These are phyloP conservation scores for Actinomortierella wolfii DNA, from an alignment of 371 early-diverging fungal genomes.

Conservation along the genomic window DNA sequence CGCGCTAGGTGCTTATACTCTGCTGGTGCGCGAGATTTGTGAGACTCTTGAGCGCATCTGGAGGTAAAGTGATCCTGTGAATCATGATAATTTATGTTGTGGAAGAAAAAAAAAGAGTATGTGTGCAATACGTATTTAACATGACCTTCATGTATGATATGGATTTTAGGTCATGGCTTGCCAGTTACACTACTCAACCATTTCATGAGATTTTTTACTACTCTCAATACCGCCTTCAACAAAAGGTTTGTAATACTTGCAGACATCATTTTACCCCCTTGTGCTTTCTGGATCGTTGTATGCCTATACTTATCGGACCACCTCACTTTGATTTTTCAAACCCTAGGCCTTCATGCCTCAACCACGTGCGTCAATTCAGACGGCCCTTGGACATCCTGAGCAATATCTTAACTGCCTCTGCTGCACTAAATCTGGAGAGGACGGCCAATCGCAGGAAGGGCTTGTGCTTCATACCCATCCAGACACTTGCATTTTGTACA, in stretches of 20 bases:
- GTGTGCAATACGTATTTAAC: conserved; percentile 4
- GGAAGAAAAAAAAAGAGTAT: no score
- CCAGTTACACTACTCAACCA: conserved; percentile 60
- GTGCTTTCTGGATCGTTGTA: background rate
- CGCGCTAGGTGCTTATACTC: conserved; percentile 27
- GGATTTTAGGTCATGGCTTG: conserved; percentile 50
- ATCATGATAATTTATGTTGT: no score
- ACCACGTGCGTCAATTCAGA: conserved; percentile 82
- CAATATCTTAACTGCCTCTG: conserved; percentile 81
- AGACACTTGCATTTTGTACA: conserved; percentile 86
- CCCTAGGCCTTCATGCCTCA: conserved; percentile 79
- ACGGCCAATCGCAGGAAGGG: conserved; percentile 40
- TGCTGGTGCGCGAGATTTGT: conserved; percentile 55
- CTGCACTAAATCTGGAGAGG: conserved; percentile 50
- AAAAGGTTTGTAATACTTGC: conserved; percentile 55
- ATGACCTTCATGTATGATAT: background rate
- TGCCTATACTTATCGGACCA: background rate
- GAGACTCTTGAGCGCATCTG: conserved; percentile 49
- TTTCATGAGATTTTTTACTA: conserved; percentile 81
- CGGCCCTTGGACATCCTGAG: conserved; percentile 76
- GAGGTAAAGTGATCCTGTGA: conserved; percentile 52
- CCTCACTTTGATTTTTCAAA: background rate
- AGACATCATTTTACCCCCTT: background rate
- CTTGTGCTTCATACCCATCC: conserved; percentile 65
- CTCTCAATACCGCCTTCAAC: conserved; percentile 64